phyloP scores from a whole-genome alignment of 129 eudicot species.

The Flaveria sonorensis region DNA sequence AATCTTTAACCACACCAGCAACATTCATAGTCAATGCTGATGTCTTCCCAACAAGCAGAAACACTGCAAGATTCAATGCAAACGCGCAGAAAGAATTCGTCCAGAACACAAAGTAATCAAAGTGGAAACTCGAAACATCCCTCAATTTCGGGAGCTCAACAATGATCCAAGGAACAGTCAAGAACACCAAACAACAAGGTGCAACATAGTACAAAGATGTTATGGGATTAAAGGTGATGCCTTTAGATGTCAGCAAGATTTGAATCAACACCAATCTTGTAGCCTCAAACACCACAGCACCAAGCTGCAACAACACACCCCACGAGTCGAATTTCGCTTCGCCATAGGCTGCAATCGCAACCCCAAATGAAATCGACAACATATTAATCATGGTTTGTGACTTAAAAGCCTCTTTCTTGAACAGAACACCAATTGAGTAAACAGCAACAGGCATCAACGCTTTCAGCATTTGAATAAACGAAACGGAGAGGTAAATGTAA shows the following conservation, averaged over 20 bases:
- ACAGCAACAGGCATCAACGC: conserved; percentile 79
- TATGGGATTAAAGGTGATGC: conserved; percentile 62
- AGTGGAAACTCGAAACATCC: conserved; percentile 47
- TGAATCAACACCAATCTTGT: conserved; percentile 70
- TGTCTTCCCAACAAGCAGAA: conserved; percentile 83
- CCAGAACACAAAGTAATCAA: conserved; percentile 56
- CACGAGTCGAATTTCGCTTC: conserved; percentile 55
- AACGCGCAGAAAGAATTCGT: conserved; percentile 70
- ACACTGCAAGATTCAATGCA: conserved; percentile 74
- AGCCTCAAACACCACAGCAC: conserved; percentile 69
- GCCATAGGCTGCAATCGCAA: conserved; percentile 76
- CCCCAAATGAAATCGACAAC: conserved; percentile 68
- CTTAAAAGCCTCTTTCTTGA: conserved; percentile 52
- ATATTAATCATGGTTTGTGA: conserved; percentile 47
- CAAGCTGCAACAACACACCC: conserved; percentile 57
- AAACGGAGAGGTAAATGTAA: conserved; percentile 67
- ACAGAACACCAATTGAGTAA: conserved; percentile 46
- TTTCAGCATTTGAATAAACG: conserved; percentile 71
- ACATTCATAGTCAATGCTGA: conserved; percentile 92
- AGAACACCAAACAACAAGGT: conserved; percentile 63
- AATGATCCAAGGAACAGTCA: conserved; percentile 55
- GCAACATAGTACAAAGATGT: conserved; percentile 74
- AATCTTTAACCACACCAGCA: conserved; percentile 87
- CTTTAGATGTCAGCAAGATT: conserved; percentile 52
- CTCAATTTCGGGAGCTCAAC: conserved; percentile 58